A percentile compares a stretch with the other conserved stretches of the same genome.
phyloP scores from a whole-genome alignment of 805 yeast genomes.

The Candida taoyuanica region DNA sequence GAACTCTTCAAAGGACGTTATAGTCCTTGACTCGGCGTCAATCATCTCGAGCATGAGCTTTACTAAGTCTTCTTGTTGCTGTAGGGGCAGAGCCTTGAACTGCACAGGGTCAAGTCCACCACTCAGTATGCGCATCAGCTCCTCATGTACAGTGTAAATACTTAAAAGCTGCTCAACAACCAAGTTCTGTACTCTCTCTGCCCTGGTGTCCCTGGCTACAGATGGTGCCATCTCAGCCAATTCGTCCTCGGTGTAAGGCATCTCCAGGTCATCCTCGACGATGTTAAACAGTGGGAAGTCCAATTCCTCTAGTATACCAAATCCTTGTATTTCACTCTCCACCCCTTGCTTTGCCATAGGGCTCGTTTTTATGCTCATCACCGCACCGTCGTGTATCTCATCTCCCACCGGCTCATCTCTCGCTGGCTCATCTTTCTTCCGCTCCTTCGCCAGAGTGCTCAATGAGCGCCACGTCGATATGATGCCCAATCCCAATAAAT shows the following conservation, averaged over 20 bases:
- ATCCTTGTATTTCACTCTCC: not conserved
- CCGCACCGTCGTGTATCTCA: too few species aligned
- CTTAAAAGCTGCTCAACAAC: slow-evolving; percentile 11
- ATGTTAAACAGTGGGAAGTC: not conserved
- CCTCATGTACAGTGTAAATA: slow-evolving; percentile 2
- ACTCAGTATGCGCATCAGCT: not conserved
- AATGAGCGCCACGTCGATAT: slow-evolving; percentile 30
- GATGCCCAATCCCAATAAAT: slow-evolving; percentile 31
- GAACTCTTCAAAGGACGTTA: slow-evolving; percentile 11
- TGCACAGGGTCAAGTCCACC: slow-evolving; percentile 1
- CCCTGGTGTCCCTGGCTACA: slow-evolving; percentile 1
- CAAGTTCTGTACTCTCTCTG: slow-evolving; percentile 7
- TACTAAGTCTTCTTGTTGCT: slow-evolving; percentile 1
- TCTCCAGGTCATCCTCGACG: slow-evolving; percentile 3
- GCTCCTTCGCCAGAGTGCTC: slow-evolving; percentile 14
- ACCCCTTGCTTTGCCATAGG: too few species aligned
- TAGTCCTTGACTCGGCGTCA: slow-evolving; percentile 4
- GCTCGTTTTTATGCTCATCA: too few species aligned
- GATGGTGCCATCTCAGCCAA: slow-evolving; percentile 4
- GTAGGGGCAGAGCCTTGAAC: not conserved
- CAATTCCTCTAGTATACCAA: not conserved
- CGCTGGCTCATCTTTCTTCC: not conserved
- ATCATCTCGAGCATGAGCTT: slow-evolving; percentile 1
- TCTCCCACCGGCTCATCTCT: not conserved
- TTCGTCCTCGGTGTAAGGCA: slow-evolving; percentile 12